A percentile compares a stretch with the other conserved stretches of the same genome.
These are phyloP conservation scores for Austroboletus novae-zelandiae DNA, from an alignment of 1,284 basidiomycete genomes.

Conservation along the genomic window DNA sequence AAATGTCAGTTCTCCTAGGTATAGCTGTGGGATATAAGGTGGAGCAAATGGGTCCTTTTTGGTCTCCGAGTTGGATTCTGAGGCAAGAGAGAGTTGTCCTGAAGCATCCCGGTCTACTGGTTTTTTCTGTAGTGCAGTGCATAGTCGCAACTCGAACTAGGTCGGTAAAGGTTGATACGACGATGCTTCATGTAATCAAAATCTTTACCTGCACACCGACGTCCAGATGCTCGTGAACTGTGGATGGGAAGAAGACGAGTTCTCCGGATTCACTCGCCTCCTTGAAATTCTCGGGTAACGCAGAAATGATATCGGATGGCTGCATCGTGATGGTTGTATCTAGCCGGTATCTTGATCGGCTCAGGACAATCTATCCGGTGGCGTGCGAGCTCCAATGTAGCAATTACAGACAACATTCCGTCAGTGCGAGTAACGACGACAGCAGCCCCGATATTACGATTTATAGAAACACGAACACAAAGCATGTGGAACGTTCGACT, in stretches of 20 bases:
- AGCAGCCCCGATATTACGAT: background rate
- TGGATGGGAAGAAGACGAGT: slow-evolving; percentile 75
- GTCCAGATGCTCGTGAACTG: slow-evolving; percentile 57
- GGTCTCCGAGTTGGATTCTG: slow-evolving; percentile 28
- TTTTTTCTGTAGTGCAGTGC: slow-evolving; percentile 80
- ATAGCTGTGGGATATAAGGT: slow-evolving; percentile 73
- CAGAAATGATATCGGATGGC: slow-evolving; percentile 53
- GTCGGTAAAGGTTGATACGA: background rate
- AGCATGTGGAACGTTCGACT: background rate
- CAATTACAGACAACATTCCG: background rate
- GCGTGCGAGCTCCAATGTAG: slow-evolving; percentile 16
- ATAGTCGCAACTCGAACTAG: slow-evolving; percentile 80
- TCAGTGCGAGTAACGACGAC: background rate
- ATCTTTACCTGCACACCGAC: slow-evolving; percentile 57
- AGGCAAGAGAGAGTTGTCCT: slow-evolving; percentile 24
- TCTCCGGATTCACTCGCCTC: slow-evolving; percentile 65
- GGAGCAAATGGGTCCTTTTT: slow-evolving; percentile 73
- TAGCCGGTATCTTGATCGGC: background rate
- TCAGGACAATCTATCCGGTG: background rate
- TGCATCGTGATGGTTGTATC: slow-evolving; percentile 16
- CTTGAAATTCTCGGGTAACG: slow-evolving; percentile 58
- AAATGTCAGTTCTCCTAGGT: slow-evolving; percentile 61
- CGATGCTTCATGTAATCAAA: background rate
- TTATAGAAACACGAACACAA: too few relatives aligned
- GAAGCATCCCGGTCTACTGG: slow-evolving; percentile 49